Evolutionary conservation across 768 basidiomycete species (phyloP).

Genomic region (Pilatotrama ljubarskyi): DNA sequence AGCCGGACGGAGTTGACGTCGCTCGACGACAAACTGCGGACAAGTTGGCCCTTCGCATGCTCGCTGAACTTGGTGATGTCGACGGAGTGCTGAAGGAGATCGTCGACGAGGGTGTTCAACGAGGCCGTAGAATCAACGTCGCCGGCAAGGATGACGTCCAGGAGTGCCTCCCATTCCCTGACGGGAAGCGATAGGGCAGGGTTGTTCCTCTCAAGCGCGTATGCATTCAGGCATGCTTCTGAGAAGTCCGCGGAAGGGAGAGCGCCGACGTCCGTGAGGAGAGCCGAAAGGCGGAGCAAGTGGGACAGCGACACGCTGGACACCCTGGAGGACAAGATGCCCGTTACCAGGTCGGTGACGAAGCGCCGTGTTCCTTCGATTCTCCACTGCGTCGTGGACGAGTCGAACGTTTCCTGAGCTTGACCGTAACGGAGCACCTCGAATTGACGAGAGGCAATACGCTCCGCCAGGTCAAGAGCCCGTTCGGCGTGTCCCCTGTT

Average conservation of each 20-base stretch:
- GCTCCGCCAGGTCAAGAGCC: slow-evolving; percentile 30
- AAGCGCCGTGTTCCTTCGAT: slow-evolving; percentile 21
- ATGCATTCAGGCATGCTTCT: slow-evolving; percentile 43
- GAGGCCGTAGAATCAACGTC: slow-evolving; percentile 16
- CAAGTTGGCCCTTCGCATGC: slow-evolving; percentile 12
- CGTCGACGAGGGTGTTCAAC: slow-evolving; percentile 11
- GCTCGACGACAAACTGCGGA: slow-evolving; percentile 13
- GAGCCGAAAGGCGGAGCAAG: slow-evolving; percentile 13
- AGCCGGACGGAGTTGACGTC: slow-evolving; percentile 16
- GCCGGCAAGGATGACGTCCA: slow-evolving; percentile 35
- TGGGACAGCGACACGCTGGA: not conserved
- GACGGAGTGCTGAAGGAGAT: slow-evolving; percentile 18
- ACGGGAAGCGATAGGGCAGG: slow-evolving; percentile 33
- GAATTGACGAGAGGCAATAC: slow-evolving; percentile 10
- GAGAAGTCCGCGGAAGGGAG: slow-evolving; percentile 37
- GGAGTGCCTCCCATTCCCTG: slow-evolving; percentile 49
- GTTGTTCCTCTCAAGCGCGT: slow-evolving; percentile 42
- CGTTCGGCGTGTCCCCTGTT: slow-evolving; percentile 25
- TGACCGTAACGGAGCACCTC: slow-evolving; percentile 12
- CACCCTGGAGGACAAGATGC: not conserved
- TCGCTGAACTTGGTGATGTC: slow-evolving; percentile 21
- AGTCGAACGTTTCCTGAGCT: slow-evolving; percentile 7
- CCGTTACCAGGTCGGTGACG: slow-evolving; percentile 12
- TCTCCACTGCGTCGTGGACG: slow-evolving; percentile 14
- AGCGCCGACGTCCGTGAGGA: slow-evolving; percentile 14